Conservation (phyloP, 75 land plant species). For the Larix kaempferi region DNA sequence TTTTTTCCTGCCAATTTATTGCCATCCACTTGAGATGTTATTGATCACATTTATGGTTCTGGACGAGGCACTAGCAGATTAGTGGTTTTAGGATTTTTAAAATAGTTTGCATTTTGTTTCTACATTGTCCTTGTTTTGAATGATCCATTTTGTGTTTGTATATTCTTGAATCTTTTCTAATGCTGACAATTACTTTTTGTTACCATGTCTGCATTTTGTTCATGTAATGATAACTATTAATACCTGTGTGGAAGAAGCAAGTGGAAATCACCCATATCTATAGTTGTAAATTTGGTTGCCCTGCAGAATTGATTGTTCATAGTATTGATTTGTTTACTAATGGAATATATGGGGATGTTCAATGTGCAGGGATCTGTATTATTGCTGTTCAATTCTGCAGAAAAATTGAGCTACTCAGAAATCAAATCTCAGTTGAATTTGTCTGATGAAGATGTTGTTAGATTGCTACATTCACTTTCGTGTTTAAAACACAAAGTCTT, state of each 20-base stretch:
- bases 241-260: background rate
- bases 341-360: background rate
- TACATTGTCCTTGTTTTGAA: too few relatives aligned
- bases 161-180: background rate
- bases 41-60: background rate
- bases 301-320: background rate
- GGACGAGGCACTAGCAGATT: too few relatives aligned
- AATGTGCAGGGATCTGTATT: constrained; percentile 64
- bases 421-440: constrained; percentile 78
- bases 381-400: constrained; percentile 74
- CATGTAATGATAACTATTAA: background rate
- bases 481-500: constrained; percentile 93
- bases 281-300: background rate
- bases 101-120: too few relatives aligned
- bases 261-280: background rate
- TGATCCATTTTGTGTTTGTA: too few relatives aligned
- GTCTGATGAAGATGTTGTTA: constrained; percentile 77
- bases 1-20: too few relatives aligned
- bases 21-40: background rate
- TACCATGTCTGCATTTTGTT: background rate
- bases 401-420: constrained; percentile 73
- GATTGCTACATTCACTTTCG: constrained; percentile 92
- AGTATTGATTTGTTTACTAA: background rate
- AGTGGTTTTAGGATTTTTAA: too few relatives aligned
- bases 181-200: background rate